Base-by-base conservation (phyloP, 495 filamentous ascomycete genomes). In the Lichina pygmaea region DNA sequence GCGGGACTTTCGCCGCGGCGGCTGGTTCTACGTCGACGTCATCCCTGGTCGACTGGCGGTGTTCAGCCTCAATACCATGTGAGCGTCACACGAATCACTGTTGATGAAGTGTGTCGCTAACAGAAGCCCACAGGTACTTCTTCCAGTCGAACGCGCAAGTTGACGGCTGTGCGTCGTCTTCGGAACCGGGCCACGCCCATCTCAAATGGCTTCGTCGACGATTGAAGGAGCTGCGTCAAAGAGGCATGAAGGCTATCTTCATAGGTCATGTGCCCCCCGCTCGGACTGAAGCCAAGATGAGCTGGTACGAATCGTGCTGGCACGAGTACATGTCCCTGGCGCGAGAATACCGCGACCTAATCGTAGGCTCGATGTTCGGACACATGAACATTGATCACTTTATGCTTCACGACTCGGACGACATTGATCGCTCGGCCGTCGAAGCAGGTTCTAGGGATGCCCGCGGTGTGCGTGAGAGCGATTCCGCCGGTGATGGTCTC, bases 371-470 rank as follows among this genome's bases (percentile, higher is more conserved):
- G 12, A 46, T 89, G 12, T 99, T 80, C 51, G 89, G 86, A 2
- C 89, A 99, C 56, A 95, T 99, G 86, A 99, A 99, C 55, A 78
- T 93, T 49, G 89, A 99, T 54, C 89, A 99, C 56, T 99, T 95
- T 60, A 70, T 95, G 53, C 60, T 99, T 8, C 86, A 93, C 53
- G 89, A 94, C 61, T 79, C 71, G 48, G 62, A 78, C 9, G 68
- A 92, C 11, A 66, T 95, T 41, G 62, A 83, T 40, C 62, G 72
- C 45, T 58, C 53, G 15, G 58, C 62, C n/a, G 46, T 70, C 24
- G 55, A 54, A 24, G 53, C 52, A 7, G 47, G 43, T 1, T 8
- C 45, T 52, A 34, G 49, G 34, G 53, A 51, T 44, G 44, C 16
- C 41, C 36, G 46, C 38, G 17, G 50, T 6, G 36, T 48, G 45